Base-by-base conservation (phyloP, 192 early-diverging fungal species). In the Coemansia sp. region DNA sequence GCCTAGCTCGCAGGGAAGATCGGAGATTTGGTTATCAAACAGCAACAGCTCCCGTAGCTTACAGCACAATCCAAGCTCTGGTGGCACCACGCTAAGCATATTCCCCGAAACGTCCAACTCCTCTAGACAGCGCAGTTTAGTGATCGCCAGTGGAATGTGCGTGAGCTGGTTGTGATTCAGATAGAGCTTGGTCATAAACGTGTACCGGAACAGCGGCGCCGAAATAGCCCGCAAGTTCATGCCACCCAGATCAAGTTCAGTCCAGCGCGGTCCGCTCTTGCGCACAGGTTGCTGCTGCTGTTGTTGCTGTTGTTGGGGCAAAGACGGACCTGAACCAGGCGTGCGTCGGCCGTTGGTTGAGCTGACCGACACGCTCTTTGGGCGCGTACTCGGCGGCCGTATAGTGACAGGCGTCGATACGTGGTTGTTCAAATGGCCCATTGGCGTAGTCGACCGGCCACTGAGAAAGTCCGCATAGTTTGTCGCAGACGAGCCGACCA, bases 101-200 rank as follows among this genome's bases (percentile, higher is more conserved):
- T 98, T 98, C 12, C 93, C 97, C 7, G 93, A 94, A 0, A 89
- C 85, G 74, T 98, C 93, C 23, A 98, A 84, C 20, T 87, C 72
- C 17, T 81, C 87, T 31, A 98, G 84, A 46, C 79, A 80, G 52
- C 68, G 59, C 42, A 97, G 78, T 40, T 88, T 74, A 8, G 83
- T 57, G 26, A 97, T 87, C 14, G 90, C 87, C 11, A 85, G 74
- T 4, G 93, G 86, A 20, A 98, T 50, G 46, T 84, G 84, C 47
- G 89, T 85, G 23, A 98, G 81, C 68, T 90, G 89, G 87, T 98
- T 98, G 85, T 98, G 93, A 72, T 95, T 97, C 72, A 98, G 82
- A 63, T 96, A 98, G 9, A 98, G 86, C 26, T 86, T 88, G 21
- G 94, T 97, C 48, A 98, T 81, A 73, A 97, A 97, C 2, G 62